These are phyloP conservation scores for Debaryomyces sp. DNA, from an alignment of 1,139 yeast species.

Conservation along the genomic window DNA sequence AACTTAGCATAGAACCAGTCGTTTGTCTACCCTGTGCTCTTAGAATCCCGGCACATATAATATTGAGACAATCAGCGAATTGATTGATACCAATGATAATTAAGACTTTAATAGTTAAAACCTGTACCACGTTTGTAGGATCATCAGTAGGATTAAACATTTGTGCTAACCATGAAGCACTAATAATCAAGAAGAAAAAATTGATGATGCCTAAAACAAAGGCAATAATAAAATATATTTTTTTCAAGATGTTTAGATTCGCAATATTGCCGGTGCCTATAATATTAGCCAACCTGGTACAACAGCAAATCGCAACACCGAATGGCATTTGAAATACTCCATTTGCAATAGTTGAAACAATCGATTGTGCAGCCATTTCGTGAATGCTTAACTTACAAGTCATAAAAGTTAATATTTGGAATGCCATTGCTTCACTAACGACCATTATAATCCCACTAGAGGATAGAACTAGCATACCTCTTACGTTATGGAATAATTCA, in stretches of 20 bases:
- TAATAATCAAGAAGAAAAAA: not conserved
- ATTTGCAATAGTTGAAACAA: conserved; percentile 1
- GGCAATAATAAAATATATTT: not conserved
- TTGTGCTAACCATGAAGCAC: not conserved
- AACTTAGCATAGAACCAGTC: not conserved
- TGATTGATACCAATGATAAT: not conserved
- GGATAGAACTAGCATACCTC: not conserved
- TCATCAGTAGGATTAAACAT: not conserved
- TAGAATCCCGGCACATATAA: conserved; percentile 1
- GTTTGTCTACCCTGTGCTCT: conserved; percentile 1
- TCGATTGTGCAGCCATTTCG: conserved; percentile 2
- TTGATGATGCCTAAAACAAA: not conserved
- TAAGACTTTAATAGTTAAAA: not conserved
- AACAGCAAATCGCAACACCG: not conserved
- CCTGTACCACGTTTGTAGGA: not conserved
- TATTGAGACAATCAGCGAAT: conserved; percentile 1
- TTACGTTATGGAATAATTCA: not conserved
- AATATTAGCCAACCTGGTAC: conserved; percentile 1
- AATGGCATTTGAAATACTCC: conserved; percentile 1
- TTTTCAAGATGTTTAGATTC: not conserved
- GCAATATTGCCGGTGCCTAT: not conserved
- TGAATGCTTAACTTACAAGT: not conserved
- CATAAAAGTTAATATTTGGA: conserved; percentile 2
- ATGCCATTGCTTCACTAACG: conserved; percentile 1
- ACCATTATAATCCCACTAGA: not conserved